phyloP scores from a whole-genome alignment of 2,329 filamentous ascomycete species.

The Cercospora sp. region DNA sequence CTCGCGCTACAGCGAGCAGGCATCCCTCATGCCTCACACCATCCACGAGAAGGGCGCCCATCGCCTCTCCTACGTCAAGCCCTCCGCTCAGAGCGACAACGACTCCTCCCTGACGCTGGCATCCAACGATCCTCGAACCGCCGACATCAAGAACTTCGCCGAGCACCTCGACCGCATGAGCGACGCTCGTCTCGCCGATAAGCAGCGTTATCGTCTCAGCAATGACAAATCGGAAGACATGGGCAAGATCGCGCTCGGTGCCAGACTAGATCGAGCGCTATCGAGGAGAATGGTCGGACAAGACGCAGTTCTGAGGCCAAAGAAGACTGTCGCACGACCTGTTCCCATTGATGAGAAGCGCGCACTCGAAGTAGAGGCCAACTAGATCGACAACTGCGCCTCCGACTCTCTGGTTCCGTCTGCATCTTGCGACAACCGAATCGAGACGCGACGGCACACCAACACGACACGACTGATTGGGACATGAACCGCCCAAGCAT shows the following conservation, averaged over 20 bases:
- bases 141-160: slow-evolving; percentile 73
- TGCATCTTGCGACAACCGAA: background rate
- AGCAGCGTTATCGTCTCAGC: slow-evolving; percentile 77
- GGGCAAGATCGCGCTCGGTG: slow-evolving; percentile 82
- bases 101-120: slow-evolving; percentile 34
- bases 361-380: slow-evolving; percentile 22
- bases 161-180: slow-evolving; percentile 82
- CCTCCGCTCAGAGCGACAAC: slow-evolving; percentile 19
- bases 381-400: slow-evolving; percentile 5
- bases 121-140: slow-evolving; percentile 52
- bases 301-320: slow-evolving; percentile 71
- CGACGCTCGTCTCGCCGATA: slow-evolving; percentile 73
- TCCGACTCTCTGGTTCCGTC: background rate
- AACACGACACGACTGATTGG: background rate
- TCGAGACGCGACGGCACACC: background rate
- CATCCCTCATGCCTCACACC: slow-evolving; percentile 23
- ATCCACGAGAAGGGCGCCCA: slow-evolving; percentile 23
- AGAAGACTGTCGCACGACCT: slow-evolving; percentile 22
- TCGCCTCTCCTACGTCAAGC: slow-evolving; percentile 22
- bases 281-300: slow-evolving; percentile 83
- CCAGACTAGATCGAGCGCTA: slow-evolving; percentile 86
- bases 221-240: slow-evolving; percentile 79
- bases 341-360: slow-evolving; percentile 27
- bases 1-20: slow-evolving; percentile 29
- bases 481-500: background rate